Conservation (phyloP, 2,329 filamentous ascomycete genomes). For the Colletotrichum sojae region DNA sequence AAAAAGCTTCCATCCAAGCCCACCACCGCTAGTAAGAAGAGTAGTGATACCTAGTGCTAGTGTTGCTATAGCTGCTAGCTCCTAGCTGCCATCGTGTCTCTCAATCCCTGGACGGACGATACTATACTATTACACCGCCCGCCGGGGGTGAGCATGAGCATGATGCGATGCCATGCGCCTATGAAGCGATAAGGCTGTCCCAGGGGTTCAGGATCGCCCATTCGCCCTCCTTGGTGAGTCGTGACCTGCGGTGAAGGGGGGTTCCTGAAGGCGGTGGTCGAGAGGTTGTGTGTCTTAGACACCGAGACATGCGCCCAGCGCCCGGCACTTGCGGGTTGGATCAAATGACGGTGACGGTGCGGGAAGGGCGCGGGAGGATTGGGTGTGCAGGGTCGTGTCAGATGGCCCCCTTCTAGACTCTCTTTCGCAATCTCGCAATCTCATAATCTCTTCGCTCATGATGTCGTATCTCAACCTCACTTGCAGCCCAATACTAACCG, state of each 20-base stretch:
- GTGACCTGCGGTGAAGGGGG: conserved; percentile 40
- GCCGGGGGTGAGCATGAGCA: neutral
- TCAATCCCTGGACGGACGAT: neutral
- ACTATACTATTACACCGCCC: neutral
- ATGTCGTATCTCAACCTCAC: neutral
- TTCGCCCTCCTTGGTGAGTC: conserved; percentile 18
- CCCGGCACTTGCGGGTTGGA: conserved; percentile 29
- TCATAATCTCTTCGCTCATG: neutral
- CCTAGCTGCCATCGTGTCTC: neutral
- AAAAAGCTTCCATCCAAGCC: neutral
- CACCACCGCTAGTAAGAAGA: too few relatives aligned
- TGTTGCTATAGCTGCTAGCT: too few relatives aligned
- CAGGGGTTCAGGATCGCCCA: conserved; percentile 7
- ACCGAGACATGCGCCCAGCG: conserved; percentile 35
- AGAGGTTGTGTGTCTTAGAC: conserved; percentile 19
- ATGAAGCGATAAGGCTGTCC: conserved; percentile 25
- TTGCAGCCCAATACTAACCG: neutral
- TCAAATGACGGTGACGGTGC: conserved; percentile 40
- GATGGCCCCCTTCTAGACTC: conserved; percentile 13
- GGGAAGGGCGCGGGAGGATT: conserved; percentile 33
- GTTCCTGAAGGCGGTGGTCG: conserved; percentile 1
- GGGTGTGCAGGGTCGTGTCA: conserved; percentile 19
- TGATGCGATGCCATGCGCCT: conserved; percentile 23
- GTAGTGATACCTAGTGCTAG: neutral
- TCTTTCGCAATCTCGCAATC: neutral